Percentiles rank a stretch among this genome's conserved stretches.
Conservation (phyloP, 1,284 basidiomycete species). For the Sutorius eximius region DNA sequence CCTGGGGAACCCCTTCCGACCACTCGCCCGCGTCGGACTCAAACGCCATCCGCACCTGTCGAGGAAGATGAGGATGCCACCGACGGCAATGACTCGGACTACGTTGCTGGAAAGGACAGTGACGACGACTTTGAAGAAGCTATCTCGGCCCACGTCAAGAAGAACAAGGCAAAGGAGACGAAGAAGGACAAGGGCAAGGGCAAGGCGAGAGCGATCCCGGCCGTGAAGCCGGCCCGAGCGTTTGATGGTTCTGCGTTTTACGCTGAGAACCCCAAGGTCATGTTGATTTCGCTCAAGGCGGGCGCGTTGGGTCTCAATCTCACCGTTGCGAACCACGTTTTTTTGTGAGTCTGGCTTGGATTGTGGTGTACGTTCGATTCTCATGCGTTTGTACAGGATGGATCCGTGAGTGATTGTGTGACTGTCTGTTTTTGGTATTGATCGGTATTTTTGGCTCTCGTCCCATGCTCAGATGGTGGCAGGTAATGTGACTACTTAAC, state of each 20-base stretch:
- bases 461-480: conserved; percentile 61
- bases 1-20: conserved; percentile 19
- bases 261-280: conserved; percentile 65
- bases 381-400: conserved; percentile 50
- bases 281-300: conserved; percentile 86
- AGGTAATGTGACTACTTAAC: conserved; percentile 38
- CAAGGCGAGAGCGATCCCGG: conserved; percentile 30
- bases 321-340: conserved; percentile 89
- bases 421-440: conserved; percentile 10
- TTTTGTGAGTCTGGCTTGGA: conserved; percentile 56
- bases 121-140: conserved; percentile 42
- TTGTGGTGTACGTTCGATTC: background rate
- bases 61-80: conserved; percentile 30
- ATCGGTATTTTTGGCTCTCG: conserved; percentile 3
- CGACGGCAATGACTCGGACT: conserved; percentile 20
- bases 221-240: conserved; percentile 1
- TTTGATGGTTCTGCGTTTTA: conserved; percentile 22
- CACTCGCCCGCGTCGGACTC: background rate
- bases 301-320: conserved; percentile 86
- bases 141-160: conserved; percentile 29
- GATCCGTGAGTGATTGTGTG: conserved; percentile 66
- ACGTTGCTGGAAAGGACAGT: conserved; percentile 36
- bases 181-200: conserved; percentile 40
- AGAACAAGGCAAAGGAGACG: conserved; percentile 37
- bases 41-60: background rate